These are phyloP conservation scores for Vitis hybrid DNA, from an alignment of 177 flowering plant genomes.

Conservation along the genomic window DNA sequence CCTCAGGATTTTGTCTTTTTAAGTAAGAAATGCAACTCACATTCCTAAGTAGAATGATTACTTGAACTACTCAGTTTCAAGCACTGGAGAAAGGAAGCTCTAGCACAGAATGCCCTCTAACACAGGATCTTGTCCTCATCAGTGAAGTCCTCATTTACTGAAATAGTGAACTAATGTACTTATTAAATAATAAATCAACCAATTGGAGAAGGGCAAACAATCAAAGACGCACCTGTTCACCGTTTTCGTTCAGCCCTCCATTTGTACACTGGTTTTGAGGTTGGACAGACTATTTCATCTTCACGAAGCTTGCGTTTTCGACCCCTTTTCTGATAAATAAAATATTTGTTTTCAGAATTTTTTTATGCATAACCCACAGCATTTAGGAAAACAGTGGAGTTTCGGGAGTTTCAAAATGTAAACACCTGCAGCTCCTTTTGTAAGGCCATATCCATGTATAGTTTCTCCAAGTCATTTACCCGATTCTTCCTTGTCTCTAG, in stretches of 20 bases:
- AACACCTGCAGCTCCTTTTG: slow-evolving; percentile 76
- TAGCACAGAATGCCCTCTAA: too few relatives aligned
- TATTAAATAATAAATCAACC: too few relatives aligned
- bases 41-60: too few relatives aligned
- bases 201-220: too few relatives aligned
- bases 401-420: not conserved
- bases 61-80: too few relatives aligned
- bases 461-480: slow-evolving; percentile 53
- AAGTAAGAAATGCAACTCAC: too few relatives aligned
- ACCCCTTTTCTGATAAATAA: slow-evolving; percentile 68
- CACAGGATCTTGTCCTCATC: too few relatives aligned
- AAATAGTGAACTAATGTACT: too few relatives aligned
- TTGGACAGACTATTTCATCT: slow-evolving; percentile 65
- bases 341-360: not conserved
- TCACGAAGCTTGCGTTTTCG: slow-evolving; percentile 78
- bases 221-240: slow-evolving; percentile 8
- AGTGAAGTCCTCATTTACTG: too few relatives aligned
- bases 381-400: not conserved
- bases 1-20: too few relatives aligned
- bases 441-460: slow-evolving; percentile 70
- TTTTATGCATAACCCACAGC: not conserved
- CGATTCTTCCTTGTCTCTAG: slow-evolving; percentile 66
- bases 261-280: slow-evolving; percentile 66
- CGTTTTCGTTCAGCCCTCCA: slow-evolving; percentile 69
- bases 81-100: too few relatives aligned